Percentiles rank a stretch among this genome's conserved stretches.
Evolutionary conservation across 1,139 yeast species (phyloP).

Genomic region (Geotrichum klebahnii): DNA sequence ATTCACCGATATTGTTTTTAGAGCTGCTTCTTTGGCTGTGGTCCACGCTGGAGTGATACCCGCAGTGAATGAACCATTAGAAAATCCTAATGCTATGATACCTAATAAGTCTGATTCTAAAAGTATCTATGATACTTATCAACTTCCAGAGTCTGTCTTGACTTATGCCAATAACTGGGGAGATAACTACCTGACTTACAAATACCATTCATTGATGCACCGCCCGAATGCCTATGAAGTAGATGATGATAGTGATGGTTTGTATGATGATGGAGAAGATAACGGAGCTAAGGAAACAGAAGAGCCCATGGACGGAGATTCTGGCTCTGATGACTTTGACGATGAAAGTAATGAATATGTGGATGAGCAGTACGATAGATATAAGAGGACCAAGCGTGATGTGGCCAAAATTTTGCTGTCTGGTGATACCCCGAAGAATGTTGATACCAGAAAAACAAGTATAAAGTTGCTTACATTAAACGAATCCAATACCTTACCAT

Average conservation of each 20-base stretch:
- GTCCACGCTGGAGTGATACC: constrained; percentile 4
- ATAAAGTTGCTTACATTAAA: too few species aligned
- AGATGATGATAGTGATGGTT: too few species aligned
- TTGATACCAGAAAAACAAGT: too few species aligned
- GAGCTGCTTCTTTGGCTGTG: not conserved
- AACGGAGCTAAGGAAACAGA: not conserved
- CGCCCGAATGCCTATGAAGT: constrained; percentile 7
- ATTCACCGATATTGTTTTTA: not conserved
- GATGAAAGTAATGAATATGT: not conserved
- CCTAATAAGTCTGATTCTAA: not conserved
- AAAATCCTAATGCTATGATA: not conserved
- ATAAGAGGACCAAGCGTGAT: too few species aligned
- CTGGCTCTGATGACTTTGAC: not conserved
- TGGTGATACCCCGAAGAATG: too few species aligned
- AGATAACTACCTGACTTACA: constrained; percentile 18
- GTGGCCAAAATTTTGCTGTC: too few species aligned
- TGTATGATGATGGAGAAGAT: too few species aligned
- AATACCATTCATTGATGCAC: constrained; percentile 17
- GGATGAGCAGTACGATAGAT: not conserved
- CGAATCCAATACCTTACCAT: too few species aligned
- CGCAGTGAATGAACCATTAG: not conserved
- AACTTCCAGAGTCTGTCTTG: constrained; percentile 13
- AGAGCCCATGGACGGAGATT: not conserved
- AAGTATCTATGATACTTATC: not conserved
- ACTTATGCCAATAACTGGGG: constrained; percentile 20